Percentiles rank a stretch among this genome's conserved stretches.
Evolutionary conservation across 257 asterid genomes (phyloP).

Genomic region (Solanum pimpinellifolium): DNA sequence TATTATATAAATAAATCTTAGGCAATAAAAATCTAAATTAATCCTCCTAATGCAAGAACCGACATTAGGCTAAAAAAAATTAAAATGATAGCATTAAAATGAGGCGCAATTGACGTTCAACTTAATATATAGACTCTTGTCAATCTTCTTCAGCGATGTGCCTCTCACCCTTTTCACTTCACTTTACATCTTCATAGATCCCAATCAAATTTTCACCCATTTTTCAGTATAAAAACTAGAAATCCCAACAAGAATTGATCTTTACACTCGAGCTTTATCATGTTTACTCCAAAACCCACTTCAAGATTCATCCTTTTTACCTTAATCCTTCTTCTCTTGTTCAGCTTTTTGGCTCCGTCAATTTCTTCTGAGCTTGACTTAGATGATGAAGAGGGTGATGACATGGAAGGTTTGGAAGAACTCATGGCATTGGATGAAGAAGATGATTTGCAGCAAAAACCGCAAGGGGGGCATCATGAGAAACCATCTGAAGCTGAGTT

Average conservation of each 20-base stretch:
- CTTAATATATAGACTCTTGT: background rate
- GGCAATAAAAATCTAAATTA: background rate
- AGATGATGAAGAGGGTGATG: slow-evolving; percentile 30
- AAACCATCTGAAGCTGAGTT: slow-evolving; percentile 52
- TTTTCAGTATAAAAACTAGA: background rate
- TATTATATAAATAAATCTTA: too few species aligned
- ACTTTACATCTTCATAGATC: background rate
- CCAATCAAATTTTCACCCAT: background rate
- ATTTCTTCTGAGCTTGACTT: slow-evolving; percentile 2
- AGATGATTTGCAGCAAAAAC: slow-evolving; percentile 27
- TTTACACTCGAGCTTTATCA: background rate
- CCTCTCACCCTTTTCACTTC: background rate
- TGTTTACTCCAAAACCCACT: slow-evolving; percentile 30
- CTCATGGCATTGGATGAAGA: slow-evolving; percentile 77
- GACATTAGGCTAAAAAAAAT: background rate
- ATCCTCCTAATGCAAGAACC: background rate
- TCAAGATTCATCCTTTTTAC: slow-evolving; percentile 35
- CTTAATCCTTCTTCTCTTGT: slow-evolving; percentile 29
- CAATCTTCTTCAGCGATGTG: background rate
- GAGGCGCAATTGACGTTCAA: background rate
- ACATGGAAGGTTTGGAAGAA: slow-evolving; percentile 46
- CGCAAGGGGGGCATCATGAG: slow-evolving; percentile 31
- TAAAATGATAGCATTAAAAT: background rate
- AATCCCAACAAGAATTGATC: background rate
- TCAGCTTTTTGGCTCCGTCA: slow-evolving; percentile 18